Evolutionary conservation across 768 basidiomycete species (phyloP).

Genomic region (Paxillus involutus): DNA sequence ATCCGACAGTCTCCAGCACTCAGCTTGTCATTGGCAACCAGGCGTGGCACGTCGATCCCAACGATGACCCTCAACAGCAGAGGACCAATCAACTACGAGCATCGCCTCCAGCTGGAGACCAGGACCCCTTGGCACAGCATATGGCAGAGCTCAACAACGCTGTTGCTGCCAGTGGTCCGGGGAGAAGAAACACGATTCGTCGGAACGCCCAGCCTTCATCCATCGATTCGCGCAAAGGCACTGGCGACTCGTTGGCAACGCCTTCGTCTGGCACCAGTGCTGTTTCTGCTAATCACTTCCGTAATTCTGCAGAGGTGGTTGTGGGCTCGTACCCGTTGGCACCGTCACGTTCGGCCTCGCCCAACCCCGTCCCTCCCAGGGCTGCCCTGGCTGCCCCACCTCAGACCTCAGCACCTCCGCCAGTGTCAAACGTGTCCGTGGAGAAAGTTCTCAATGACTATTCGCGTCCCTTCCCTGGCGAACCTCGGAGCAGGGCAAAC

Average conservation of each 20-base stretch:
- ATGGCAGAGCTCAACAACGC: constrained; percentile 51
- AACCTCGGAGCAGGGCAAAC: constrained; percentile 57
- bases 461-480: constrained; percentile 85
- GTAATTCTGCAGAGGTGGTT: constrained; percentile 71
- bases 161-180: constrained; percentile 17
- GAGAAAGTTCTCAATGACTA: constrained; percentile 78
- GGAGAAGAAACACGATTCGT: constrained; percentile 24
- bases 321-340: constrained; percentile 74
- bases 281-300: constrained; percentile 46
- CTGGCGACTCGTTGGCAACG: constrained; percentile 22
- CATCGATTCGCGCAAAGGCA: constrained; percentile 24
- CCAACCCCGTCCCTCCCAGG: constrained; percentile 68
- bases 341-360: constrained; percentile 71
- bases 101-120: constrained; percentile 37
- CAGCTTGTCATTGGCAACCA: constrained; percentile 61
- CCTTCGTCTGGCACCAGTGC: constrained; percentile 25
- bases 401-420: constrained; percentile 29
- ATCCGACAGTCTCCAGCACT: constrained; percentile 63
- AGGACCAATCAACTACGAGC: constrained; percentile 13
- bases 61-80: constrained; percentile 60
- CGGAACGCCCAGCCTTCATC: constrained; percentile 22
- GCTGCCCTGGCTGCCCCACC: constrained; percentile 77
- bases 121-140: constrained; percentile 67
- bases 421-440: constrained; percentile 53
- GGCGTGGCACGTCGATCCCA: constrained; percentile 66